Evolutionary conservation across 75 land plant species (phyloP).

Genomic region (Sequoiadendron giganteum): DNA sequence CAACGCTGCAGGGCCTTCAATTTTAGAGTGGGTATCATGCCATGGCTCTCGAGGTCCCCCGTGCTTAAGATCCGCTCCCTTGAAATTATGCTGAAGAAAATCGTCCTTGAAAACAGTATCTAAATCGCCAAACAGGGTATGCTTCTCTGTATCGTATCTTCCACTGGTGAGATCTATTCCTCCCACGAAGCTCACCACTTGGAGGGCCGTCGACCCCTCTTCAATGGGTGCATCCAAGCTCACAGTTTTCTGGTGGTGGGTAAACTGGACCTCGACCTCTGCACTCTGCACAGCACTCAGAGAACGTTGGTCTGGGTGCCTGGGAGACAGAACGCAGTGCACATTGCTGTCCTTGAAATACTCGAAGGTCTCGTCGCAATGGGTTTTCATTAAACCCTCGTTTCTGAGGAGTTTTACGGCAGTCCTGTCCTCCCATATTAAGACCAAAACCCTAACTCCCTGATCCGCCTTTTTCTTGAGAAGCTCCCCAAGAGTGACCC

Average conservation of each 20-base stretch:
- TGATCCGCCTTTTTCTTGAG: constrained; percentile 76
- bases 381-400: constrained; percentile 63
- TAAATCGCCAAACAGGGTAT: constrained; percentile 45
- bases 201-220: constrained; percentile 9
- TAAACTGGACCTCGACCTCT: constrained; percentile 31
- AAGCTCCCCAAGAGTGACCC: constrained; percentile 64
- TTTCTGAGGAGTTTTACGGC: constrained; percentile 49
- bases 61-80: constrained; percentile 19
- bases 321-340: constrained; percentile 54
- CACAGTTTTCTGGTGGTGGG: constrained; percentile 57
- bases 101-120: constrained; percentile 32
- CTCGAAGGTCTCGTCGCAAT: constrained; percentile 50
- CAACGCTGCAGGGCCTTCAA: constrained; percentile 54
- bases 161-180: constrained; percentile 59
- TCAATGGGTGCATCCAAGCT: constrained; percentile 31
- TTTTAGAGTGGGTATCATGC: constrained; percentile 48
- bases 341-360: constrained; percentile 64
- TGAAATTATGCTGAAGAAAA: constrained; percentile 39
- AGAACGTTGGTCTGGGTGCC: constrained; percentile 25
- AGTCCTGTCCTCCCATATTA: constrained; percentile 80
- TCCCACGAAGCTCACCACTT: constrained; percentile 51
- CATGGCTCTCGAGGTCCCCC: constrained; percentile 69
- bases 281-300: constrained; percentile 28
- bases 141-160: constrained; percentile 49
- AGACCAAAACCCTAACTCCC: constrained; percentile 74